These are phyloP conservation scores for Fimicolochytrium jonesii DNA, from an alignment of 192 early-diverging fungal species.

Conservation along the genomic window DNA sequence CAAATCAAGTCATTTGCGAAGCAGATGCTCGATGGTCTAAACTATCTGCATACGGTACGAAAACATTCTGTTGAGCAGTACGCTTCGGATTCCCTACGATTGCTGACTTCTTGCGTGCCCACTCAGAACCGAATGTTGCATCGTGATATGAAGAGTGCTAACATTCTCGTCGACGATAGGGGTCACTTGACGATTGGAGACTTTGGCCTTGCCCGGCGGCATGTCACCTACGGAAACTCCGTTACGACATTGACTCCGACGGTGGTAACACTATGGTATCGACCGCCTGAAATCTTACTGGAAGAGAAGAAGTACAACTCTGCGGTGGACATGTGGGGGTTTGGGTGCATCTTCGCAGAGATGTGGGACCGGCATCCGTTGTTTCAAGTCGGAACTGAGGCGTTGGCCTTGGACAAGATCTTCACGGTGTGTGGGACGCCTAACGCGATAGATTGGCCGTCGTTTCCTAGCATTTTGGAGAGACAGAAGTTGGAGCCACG, in stretches of 20 bases:
- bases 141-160: constrained; percentile 73
- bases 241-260: constrained; percentile 73
- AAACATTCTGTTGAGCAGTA: not conserved
- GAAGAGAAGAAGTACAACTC: constrained; percentile 68
- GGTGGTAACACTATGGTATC: constrained; percentile 89
- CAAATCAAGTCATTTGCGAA: constrained; percentile 90
- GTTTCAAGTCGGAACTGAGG: constrained; percentile 75
- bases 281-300: constrained; percentile 91
- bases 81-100: not conserved
- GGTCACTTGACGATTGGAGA: constrained; percentile 89
- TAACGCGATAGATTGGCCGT: constrained; percentile 71
- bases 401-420: constrained; percentile 65
- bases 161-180: constrained; percentile 85
- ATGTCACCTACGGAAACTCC: constrained; percentile 53
- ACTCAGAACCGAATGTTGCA: constrained; percentile 52
- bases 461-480: too few species aligned
- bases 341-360: constrained; percentile 93
- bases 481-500: too few species aligned
- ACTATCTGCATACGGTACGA: constrained; percentile 66
- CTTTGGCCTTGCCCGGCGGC: constrained; percentile 87
- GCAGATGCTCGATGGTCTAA: constrained; percentile 85
- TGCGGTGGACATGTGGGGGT: constrained; percentile 97
- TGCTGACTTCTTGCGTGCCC: not conserved
- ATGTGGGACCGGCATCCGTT: constrained; percentile 79
- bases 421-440: constrained; percentile 87